Evolutionary conservation across 257 asterid species (phyloP), one percentile per base, ranked within the genome.

Genomic region (Ilex asprella): DNA sequence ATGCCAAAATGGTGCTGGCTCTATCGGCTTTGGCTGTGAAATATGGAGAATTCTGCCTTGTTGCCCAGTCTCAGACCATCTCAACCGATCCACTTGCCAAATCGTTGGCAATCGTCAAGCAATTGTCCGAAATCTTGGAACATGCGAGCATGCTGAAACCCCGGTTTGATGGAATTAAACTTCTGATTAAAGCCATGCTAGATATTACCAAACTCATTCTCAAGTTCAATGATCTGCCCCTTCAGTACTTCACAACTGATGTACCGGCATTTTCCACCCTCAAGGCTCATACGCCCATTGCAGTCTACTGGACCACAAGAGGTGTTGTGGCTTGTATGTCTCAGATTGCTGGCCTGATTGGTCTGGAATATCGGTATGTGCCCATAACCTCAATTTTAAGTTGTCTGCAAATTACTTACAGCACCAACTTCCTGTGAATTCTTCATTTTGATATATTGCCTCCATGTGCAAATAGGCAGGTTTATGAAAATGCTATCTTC

Each of bases 11-110:
- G 8, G 83, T 77, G n/a, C 73, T 86, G 5, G 59, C 81, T 41
- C 64, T 79, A 10, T 88, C 86, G 0, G 86, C 86, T 29, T 81
- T 86, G 47, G 70, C 88, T 49, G 63, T 81, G 75, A 77, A 73
- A 73, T 86, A 83, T 64, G 95, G 91, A 60, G 95, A 83, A 68
- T 86, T 81, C 71, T 83, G 88, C 86, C 82, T 86, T 30, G 78
- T 81, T 21, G 82, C 75, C 78, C 87, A 86, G 6, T 76, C 56
- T 32, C 80, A 72, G 55, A 27, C 61, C 41, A 3, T 8, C 7
- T 3, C 8, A 21, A 65, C 66, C 47, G 72, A 79, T 41, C 72
- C 73, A 16, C 78, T 83, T 0, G 91, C 91, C 12, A 75, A 71
- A 61, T 74, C 70, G 76, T 74, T 86, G 58, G 82, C 84, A 14